Evolutionary conservation across 805 yeast genomes (phyloP).

Genomic region (Starmerella vaccinii): DNA sequence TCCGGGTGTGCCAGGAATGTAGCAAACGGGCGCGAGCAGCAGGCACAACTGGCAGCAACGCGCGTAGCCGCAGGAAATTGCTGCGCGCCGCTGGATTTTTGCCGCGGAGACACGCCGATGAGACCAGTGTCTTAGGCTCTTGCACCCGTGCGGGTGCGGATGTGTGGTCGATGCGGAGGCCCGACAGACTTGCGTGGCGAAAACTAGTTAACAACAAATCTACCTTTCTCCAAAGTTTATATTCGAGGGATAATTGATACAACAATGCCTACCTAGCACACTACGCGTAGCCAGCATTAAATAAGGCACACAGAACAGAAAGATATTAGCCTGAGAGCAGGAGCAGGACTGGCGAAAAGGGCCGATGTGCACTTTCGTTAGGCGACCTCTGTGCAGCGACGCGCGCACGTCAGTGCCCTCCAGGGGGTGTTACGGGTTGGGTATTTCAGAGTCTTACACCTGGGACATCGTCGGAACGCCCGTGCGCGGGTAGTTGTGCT

Average conservation of each 20-base stretch:
- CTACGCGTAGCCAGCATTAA: slow-evolving; percentile 6
- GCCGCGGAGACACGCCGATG: too few relatives aligned
- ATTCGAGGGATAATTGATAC: slow-evolving; percentile 11
- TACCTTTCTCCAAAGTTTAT: not conserved
- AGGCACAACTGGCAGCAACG: too few relatives aligned
- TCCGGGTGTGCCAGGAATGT: not conserved
- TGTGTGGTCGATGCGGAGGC: too few relatives aligned
- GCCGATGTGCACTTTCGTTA: not conserved
- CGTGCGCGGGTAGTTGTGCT: slow-evolving; percentile 49
- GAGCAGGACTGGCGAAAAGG: not conserved
- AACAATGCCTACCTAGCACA: slow-evolving; percentile 7
- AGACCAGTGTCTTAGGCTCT: too few relatives aligned
- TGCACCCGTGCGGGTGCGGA: too few relatives aligned
- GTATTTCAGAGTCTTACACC: slow-evolving; percentile 41
- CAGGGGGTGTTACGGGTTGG: not conserved
- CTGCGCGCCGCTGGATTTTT: too few relatives aligned
- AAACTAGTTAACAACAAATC: not conserved
- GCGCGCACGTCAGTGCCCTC: not conserved
- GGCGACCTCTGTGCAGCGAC: not conserved
- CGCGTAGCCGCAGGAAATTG: too few relatives aligned
- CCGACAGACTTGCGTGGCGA: too few relatives aligned
- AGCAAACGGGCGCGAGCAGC: too few relatives aligned
- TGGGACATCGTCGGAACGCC: slow-evolving; percentile 88
- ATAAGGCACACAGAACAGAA: slow-evolving; percentile 7
- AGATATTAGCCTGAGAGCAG: slow-evolving; percentile 8